Percentiles rank a stretch among this genome's conserved stretches.
These are phyloP conservation scores for Petasospora rhodanensis DNA, from an alignment of 1,139 yeast genomes.

Conservation along the genomic window DNA sequence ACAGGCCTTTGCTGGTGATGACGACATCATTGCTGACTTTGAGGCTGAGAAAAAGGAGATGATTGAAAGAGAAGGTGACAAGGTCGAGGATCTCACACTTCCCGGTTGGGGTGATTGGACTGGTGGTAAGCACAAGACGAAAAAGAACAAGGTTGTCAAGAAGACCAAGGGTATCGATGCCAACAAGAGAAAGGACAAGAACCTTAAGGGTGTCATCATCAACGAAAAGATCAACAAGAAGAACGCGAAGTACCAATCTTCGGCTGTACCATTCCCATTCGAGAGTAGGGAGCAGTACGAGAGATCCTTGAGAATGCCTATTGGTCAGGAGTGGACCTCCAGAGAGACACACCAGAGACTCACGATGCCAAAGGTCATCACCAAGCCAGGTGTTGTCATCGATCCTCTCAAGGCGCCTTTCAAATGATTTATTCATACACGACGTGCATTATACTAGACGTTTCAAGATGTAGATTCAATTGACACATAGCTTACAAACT, in stretches of 20 bases:
- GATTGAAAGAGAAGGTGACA: slow-evolving; percentile 79
- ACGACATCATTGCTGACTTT: slow-evolving; percentile 77
- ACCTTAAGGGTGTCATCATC: slow-evolving; percentile 75
- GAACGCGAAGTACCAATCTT: slow-evolving; percentile 77
- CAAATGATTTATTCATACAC: no score
- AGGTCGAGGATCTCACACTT: slow-evolving; percentile 75
- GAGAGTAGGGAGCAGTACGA: slow-evolving; percentile 94
- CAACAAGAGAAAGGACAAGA: slow-evolving; percentile 73
- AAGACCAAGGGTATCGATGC: slow-evolving; percentile 66
- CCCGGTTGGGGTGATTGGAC: slow-evolving; percentile 98
- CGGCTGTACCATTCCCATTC: slow-evolving; percentile 88
- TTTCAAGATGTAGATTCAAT: not conserved
- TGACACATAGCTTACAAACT: slow-evolving; percentile 64
- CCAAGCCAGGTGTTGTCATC: slow-evolving; percentile 84
- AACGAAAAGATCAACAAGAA: slow-evolving; percentile 85
- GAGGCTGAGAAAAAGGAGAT: slow-evolving; percentile 65
- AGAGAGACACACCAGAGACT: slow-evolving; percentile 81
- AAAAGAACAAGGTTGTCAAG: slow-evolving; percentile 60
- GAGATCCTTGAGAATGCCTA: slow-evolving; percentile 89
- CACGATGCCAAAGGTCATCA: slow-evolving; percentile 83
- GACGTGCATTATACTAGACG: no score
- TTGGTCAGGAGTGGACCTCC: slow-evolving; percentile 96
- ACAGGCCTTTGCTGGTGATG: slow-evolving; percentile 97
- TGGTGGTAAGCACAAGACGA: slow-evolving; percentile 43
- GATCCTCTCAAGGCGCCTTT: slow-evolving; percentile 67